A percentile compares a stretch with the other conserved stretches of the same genome.
These are phyloP conservation scores for Secale cereale DNA, from an alignment of 176 grass and related monocot genomes.

Conservation along the genomic window DNA sequence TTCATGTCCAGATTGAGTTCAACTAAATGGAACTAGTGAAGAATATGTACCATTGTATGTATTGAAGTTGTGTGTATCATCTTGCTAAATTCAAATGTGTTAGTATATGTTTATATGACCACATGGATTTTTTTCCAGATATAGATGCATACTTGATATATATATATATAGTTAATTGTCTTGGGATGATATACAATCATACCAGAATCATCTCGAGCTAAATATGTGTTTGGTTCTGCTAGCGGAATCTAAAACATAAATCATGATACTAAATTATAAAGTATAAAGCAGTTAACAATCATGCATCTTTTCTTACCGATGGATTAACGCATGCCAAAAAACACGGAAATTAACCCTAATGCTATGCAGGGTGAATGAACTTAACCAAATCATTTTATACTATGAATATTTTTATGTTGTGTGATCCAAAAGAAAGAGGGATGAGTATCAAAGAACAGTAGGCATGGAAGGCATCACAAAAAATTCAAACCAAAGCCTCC, in stretches of 20 bases:
- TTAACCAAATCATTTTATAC: not conserved
- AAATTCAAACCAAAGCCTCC: not conserved
- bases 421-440: slow-evolving; percentile 4
- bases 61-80: not conserved
- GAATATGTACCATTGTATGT: not conserved
- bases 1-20: not conserved
- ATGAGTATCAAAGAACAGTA: slow-evolving; percentile 1
- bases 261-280: not conserved
- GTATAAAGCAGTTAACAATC: not conserved
- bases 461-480: slow-evolving; percentile 31
- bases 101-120: not conserved
- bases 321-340: not conserved
- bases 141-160: not conserved
- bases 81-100: not conserved
- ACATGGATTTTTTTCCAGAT: not conserved
- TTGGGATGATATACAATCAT: not conserved
- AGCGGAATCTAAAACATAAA: not conserved
- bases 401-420: not conserved
- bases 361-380: not conserved
- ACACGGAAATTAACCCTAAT: not conserved
- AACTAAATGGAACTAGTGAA: not conserved
- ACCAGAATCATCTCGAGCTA: not conserved
- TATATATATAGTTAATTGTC: not conserved
- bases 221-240: not conserved
- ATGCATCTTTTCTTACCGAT: not conserved